Conservation (phyloP, 768 basidiomycete species). For the Mycena epipterygia region DNA sequence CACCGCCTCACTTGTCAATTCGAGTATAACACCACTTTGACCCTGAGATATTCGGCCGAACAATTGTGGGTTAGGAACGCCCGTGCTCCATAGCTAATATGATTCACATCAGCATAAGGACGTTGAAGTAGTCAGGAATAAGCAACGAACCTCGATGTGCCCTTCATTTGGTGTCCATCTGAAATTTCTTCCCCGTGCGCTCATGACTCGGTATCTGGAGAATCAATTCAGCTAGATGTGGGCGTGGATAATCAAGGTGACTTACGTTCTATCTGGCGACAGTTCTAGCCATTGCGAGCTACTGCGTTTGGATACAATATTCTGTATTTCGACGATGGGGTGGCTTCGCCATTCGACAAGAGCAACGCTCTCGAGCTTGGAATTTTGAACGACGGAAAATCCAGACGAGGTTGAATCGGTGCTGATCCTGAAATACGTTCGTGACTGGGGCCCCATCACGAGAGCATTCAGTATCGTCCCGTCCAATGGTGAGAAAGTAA, state of each 20-base stretch:
- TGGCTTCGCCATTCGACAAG: slow-evolving; percentile 53
- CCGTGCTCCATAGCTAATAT: slow-evolving; percentile 16
- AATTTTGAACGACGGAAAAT: slow-evolving; percentile 52
- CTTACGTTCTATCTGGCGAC: slow-evolving; percentile 51
- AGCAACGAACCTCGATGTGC: slow-evolving; percentile 19
- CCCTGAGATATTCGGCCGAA: slow-evolving; percentile 18
- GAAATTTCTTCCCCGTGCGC: slow-evolving; percentile 15
- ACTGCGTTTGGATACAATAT: slow-evolving; percentile 46
- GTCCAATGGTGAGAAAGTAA: slow-evolving; percentile 52
- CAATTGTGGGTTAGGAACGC: slow-evolving; percentile 18
- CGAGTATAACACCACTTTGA: slow-evolving; percentile 14
- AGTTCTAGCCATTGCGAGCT: slow-evolving; percentile 53
- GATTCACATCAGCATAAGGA: neutral
- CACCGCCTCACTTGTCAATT: slow-evolving; percentile 23
- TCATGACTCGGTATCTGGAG: slow-evolving; percentile 22
- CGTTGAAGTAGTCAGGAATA: neutral
- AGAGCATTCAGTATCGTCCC: slow-evolving; percentile 53
- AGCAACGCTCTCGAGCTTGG: slow-evolving; percentile 48
- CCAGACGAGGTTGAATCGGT: slow-evolving; percentile 49
- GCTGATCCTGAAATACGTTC: slow-evolving; percentile 53
- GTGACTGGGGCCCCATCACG: slow-evolving; percentile 52
- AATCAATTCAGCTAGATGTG: neutral
- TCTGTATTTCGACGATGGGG: slow-evolving; percentile 49
- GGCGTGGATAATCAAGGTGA: neutral
- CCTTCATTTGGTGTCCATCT: slow-evolving; percentile 19